Evolutionary conservation across 2,329 filamentous ascomycete species (phyloP), one percentile per base, ranked within the genome.

Genomic region (Aspergillus sp.): DNA sequence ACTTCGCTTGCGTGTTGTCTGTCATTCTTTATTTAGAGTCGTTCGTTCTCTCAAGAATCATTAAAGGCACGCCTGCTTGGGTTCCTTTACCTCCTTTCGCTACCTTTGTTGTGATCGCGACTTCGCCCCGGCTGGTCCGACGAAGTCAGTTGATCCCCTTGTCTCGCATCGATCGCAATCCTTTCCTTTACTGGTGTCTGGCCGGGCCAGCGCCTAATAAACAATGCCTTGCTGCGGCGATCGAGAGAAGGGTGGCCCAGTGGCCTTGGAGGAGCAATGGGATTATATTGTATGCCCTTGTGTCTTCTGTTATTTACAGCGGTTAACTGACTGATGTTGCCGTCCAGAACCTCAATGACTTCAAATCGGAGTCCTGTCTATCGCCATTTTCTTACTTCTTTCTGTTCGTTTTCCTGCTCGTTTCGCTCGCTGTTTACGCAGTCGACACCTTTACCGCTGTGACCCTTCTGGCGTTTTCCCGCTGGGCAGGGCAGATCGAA

Each of bases 401-500:
- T 77, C 83, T 98, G 51, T 95, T 88, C 84, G 81, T 95, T 58
- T 89, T 91, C 66, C 82, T 93, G 45, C 56, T 92, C 52, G 80
- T 96, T 57, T 95, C 91, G 3, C 73, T 93, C 50, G 88, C 90
- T 45, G 92, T 96, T 64, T 97, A 96, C 74, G 87, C 82, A 27
- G 89, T 96, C 71, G 93, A 98, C 77, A 92, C 88, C 60, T 98
- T 97, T 72, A 97, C 93, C 4, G 93, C 93, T 61, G 84, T 97
- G 77, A 96, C 96, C 62, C 82, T 99, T 41, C 83, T 99, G 51
- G 89, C 84, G 56, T 97, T 96, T 77, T 86, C 96, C 77, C 86
- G 86, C 59, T 98, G 93, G 93, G 90, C 91, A 1, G 91, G 89
- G 53, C 83, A 90, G 64, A 89, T 98, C 66, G 78, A 91, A 66